Evolutionary conservation across 345 rosid species (phyloP).

Genomic region (Durio zibethinus): DNA sequence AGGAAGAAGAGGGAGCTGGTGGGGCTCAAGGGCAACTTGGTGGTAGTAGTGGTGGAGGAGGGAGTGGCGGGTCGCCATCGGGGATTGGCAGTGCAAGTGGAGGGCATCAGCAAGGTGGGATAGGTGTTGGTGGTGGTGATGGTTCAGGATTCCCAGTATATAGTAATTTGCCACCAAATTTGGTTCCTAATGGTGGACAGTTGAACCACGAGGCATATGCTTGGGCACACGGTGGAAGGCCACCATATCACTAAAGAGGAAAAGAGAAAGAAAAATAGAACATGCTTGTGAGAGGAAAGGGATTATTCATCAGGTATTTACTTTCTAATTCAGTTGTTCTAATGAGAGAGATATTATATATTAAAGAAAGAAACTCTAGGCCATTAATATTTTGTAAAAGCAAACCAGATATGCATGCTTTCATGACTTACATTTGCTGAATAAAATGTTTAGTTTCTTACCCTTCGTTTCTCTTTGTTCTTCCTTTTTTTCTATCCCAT

Average conservation of each 20-base stretch:
- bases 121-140: slow-evolving; percentile 6
- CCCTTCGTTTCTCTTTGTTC: not conserved
- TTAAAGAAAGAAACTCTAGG: not conserved
- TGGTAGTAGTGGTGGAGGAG: not conserved
- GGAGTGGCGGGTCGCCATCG: not conserved
- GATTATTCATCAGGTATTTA: not conserved
- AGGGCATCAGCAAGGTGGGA: slow-evolving; percentile 9
- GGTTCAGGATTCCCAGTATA: slow-evolving; percentile 30
- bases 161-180: slow-evolving; percentile 72
- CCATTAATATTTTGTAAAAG: not conserved
- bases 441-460: not conserved
- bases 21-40: slow-evolving; percentile 26
- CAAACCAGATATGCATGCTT: not conserved
- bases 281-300: not conserved
- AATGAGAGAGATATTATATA: not conserved
- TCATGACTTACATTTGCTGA: slow-evolving; percentile 9
- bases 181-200: slow-evolving; percentile 56
- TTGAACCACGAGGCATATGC: slow-evolving; percentile 49
- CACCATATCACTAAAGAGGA: slow-evolving; percentile 21
- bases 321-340: not conserved
- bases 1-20: slow-evolving; percentile 30
- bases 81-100: slow-evolving; percentile 12
- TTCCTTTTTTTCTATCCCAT: not conserved
- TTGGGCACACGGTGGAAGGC: slow-evolving; percentile 42
- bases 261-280: not conserved